Evolutionary conservation across 2,329 filamentous ascomycete genomes (phyloP).

Genomic region (Colletotrichum scovillei): DNA sequence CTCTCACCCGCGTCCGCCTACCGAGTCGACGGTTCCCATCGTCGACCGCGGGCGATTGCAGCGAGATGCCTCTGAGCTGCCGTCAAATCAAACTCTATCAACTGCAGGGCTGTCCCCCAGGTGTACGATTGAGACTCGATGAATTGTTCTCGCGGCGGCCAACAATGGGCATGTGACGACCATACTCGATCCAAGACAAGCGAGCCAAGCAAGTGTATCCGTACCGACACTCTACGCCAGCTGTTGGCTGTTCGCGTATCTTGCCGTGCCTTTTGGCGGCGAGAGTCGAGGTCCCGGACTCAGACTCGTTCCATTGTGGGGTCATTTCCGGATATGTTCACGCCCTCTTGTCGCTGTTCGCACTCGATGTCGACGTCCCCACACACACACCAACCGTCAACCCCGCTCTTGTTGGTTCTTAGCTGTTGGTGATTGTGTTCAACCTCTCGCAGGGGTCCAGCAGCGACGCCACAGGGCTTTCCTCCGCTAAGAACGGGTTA

Average conservation of each 20-base stretch:
- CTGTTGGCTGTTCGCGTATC: neutral
- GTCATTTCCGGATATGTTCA: neutral
- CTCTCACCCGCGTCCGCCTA: constrained; percentile 6
- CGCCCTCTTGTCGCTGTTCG: neutral
- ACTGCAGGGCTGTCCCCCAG: constrained; percentile 6
- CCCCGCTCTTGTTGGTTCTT: constrained; percentile 26
- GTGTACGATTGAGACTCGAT: neutral
- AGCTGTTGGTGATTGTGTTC: constrained; percentile 9
- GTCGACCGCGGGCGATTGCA: constrained; percentile 18
- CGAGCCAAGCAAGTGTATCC: neutral
- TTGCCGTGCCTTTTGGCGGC: neutral
- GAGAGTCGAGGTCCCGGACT: neutral
- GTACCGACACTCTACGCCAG: neutral
- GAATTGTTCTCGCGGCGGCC: neutral
- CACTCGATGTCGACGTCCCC: neutral
- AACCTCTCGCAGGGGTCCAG: neutral
- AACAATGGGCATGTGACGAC: neutral
- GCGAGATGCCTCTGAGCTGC: neutral
- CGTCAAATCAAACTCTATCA: constrained; percentile 18
- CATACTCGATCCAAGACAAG: neutral
- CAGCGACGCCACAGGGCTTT: neutral
- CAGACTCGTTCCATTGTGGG: constrained; percentile 1
- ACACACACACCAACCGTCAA: constrained; percentile 11
- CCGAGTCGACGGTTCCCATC: constrained; percentile 19
- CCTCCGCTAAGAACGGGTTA: constrained; percentile 1